These are phyloP conservation scores for Thamnidium elegans DNA, from an alignment of 192 early-diverging fungal genomes.

Conservation along the genomic window DNA sequence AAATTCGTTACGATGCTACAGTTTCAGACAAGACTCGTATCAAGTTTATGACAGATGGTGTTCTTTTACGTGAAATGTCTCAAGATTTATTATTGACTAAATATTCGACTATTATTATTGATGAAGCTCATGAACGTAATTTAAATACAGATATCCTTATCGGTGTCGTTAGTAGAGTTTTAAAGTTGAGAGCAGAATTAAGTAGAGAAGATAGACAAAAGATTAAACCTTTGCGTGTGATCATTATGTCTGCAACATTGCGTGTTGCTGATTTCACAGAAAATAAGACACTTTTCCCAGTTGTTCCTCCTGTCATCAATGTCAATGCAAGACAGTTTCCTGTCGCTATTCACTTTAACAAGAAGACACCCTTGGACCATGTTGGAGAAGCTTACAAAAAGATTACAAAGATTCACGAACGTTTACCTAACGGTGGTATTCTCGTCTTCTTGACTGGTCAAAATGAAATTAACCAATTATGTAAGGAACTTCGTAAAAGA, in stretches of 20 bases:
- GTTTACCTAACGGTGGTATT: slow-evolving; percentile 89
- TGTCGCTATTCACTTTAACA: slow-evolving; percentile 90
- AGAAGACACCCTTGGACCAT: slow-evolving; percentile 89
- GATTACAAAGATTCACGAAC: slow-evolving; percentile 88
- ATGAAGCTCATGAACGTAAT: slow-evolving; percentile 98
- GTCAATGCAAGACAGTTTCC: slow-evolving; percentile 92
- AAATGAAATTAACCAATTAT: slow-evolving; percentile 82
- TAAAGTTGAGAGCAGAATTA: slow-evolving; percentile 69
- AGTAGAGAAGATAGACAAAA: slow-evolving; percentile 48
- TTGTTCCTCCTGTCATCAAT: slow-evolving; percentile 80
- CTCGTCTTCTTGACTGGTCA: slow-evolving; percentile 96
- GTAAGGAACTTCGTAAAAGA: slow-evolving; percentile 68
- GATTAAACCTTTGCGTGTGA: slow-evolving; percentile 75
- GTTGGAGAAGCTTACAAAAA: slow-evolving; percentile 87
- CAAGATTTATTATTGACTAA: slow-evolving; percentile 83
- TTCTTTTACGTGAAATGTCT: slow-evolving; percentile 90
- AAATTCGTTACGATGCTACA: slow-evolving; percentile 92
- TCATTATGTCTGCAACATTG: slow-evolving; percentile 99
- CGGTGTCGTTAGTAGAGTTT: slow-evolving; percentile 91
- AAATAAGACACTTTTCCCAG: slow-evolving; percentile 73
- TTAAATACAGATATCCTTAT: slow-evolving; percentile 98
- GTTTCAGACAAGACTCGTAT: slow-evolving; percentile 74
- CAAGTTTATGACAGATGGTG: slow-evolving; percentile 99
- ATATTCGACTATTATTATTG: slow-evolving; percentile 96
- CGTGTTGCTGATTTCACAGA: slow-evolving; percentile 94